Conservation (phyloP, 2,329 filamentous ascomycete species). For the Penicillium sp. region DNA sequence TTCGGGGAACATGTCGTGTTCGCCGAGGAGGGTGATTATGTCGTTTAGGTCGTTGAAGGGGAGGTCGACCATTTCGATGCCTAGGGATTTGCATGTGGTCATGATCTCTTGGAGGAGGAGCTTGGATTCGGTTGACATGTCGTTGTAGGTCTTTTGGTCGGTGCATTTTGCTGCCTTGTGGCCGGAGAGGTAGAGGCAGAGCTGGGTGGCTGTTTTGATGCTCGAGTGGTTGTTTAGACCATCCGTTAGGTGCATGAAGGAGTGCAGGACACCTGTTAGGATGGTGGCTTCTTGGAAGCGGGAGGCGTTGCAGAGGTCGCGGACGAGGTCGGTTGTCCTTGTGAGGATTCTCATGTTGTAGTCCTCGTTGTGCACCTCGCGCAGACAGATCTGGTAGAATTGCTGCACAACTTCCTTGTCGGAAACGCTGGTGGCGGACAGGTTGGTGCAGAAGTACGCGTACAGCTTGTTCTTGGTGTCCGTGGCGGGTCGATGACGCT, state of each 20-base stretch:
- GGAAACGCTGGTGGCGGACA: slow-evolving; percentile 28
- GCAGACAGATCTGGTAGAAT: slow-evolving; percentile 34
- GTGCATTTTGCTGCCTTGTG: slow-evolving; percentile 32
- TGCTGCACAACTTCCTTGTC: slow-evolving; percentile 31
- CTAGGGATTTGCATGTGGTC: slow-evolving; percentile 27
- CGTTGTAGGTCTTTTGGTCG: slow-evolving; percentile 25
- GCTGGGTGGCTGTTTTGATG: slow-evolving; percentile 36
- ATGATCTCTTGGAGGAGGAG: slow-evolving; percentile 36
- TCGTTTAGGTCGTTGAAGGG: slow-evolving; percentile 38
- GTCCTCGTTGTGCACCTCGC: slow-evolving; percentile 30
- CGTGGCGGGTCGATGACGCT: slow-evolving; percentile 28
- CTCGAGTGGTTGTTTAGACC: slow-evolving; percentile 32
- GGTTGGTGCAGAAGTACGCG: slow-evolving; percentile 36
- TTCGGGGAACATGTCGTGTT: slow-evolving; percentile 38
- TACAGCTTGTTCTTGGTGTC: slow-evolving; percentile 35
- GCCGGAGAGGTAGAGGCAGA: slow-evolving; percentile 37
- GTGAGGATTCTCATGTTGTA: slow-evolving; percentile 33
- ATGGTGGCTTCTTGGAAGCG: slow-evolving; percentile 36
- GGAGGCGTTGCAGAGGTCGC: slow-evolving; percentile 30
- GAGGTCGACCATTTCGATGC: slow-evolving; percentile 35
- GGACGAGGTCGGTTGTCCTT: slow-evolving; percentile 27
- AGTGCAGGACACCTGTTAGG: slow-evolving; percentile 34
- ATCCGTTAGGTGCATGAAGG: slow-evolving; percentile 35
- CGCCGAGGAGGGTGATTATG: slow-evolving; percentile 37
- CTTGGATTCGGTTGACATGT: slow-evolving; percentile 35